Conservation (phyloP, 768 basidiomycete genomes). For the Rhodosporidiobolus odoratus region DNA sequence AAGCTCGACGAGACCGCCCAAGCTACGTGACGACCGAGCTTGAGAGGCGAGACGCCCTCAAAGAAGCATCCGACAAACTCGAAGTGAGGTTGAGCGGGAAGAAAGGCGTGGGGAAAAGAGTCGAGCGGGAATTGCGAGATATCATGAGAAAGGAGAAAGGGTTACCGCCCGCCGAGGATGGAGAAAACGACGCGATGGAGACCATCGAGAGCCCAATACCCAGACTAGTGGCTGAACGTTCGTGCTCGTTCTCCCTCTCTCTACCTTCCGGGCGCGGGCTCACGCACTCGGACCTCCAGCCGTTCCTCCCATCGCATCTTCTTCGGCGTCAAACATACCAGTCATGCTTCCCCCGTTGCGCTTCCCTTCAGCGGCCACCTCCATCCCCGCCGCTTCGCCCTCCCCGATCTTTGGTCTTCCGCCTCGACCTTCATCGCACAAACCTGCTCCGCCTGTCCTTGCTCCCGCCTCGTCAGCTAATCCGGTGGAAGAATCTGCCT, state of each 20-base stretch:
- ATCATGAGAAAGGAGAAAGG: neutral
- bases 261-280: neutral
- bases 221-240: neutral
- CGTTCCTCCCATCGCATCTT: too few species aligned
- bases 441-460: too few species aligned
- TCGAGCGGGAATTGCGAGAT: conserved; percentile 8
- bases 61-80: neutral
- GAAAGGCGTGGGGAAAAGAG: neutral
- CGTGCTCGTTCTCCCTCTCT: neutral
- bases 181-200: neutral
- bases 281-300: neutral
- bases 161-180: too few species aligned
- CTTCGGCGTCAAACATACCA: too few species aligned
- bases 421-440: too few species aligned
- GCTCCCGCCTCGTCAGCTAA: too few species aligned
- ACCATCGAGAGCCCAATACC: neutral
- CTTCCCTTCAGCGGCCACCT: too few species aligned
- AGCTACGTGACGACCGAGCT: neutral
- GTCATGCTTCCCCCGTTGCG: too few species aligned
- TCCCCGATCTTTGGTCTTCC: too few species aligned
- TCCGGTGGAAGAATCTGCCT: too few species aligned
- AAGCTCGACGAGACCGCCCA: conserved; percentile 10
- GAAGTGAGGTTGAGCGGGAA: neutral
- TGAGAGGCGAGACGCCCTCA: neutral
- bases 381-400: too few species aligned